phyloP scores from a whole-genome alignment of 2,329 filamentous ascomycete species.

The Fusarium sp. region DNA sequence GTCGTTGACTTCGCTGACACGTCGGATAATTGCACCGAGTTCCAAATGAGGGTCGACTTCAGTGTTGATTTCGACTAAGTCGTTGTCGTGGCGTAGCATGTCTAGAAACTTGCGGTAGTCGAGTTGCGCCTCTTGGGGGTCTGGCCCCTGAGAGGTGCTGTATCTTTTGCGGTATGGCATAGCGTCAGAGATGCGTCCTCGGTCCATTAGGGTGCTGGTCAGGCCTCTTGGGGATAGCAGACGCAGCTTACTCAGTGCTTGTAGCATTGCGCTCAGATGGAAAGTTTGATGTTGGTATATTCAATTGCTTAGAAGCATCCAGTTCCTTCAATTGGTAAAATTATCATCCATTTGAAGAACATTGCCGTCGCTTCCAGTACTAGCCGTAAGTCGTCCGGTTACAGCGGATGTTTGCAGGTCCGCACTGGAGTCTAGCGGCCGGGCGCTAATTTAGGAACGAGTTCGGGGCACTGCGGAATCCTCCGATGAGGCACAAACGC shows the following conservation, averaged over 20 bases:
- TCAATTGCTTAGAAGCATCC: neutral
- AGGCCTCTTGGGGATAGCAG: neutral
- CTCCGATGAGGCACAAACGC: neutral
- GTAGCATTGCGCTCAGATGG: neutral
- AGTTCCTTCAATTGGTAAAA: neutral
- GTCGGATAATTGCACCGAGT: slow-evolving; percentile 55
- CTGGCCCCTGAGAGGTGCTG: neutral
- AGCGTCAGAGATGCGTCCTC: neutral
- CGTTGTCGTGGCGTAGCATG: slow-evolving; percentile 45
- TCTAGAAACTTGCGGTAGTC: slow-evolving; percentile 26
- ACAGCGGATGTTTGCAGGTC: neutral
- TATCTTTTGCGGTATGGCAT: neutral
- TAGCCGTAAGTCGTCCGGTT: neutral
- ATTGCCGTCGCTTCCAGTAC: neutral
- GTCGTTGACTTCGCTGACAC: slow-evolving; percentile 54
- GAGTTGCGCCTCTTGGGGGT: slow-evolving; percentile 6
- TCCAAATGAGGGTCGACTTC: slow-evolving; percentile 56
- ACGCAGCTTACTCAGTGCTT: neutral
- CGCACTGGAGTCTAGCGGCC: neutral
- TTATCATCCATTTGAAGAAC: neutral
- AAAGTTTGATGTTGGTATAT: too few species aligned
- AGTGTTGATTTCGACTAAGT: slow-evolving; percentile 54
- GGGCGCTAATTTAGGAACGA: neutral
- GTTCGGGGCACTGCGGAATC: neutral
- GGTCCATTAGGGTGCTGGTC: neutral